Base-by-base conservation (phyloP, 805 yeast genomes). In the Candida loeiensis region DNA sequence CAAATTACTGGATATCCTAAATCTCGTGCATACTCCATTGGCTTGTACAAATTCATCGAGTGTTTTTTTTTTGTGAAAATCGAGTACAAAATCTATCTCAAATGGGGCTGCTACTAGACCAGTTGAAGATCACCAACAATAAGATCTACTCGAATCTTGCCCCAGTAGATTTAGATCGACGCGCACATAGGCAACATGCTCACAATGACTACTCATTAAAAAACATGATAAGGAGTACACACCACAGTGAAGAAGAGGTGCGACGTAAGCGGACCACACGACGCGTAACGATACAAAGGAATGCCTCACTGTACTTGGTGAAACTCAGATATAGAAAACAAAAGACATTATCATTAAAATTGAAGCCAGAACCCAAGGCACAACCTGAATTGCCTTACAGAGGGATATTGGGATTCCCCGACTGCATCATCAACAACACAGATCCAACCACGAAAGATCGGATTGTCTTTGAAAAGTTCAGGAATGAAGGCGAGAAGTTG, bases 371-470 rank as follows among this genome's bases (percentile, higher is more conserved):
- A 26, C 34, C 5, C 41, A 26, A 11, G 28, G 34, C 9, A n/a
- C n/a, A n/a, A n/a, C 39, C 31, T 2, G 83, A 81, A 40, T 52
- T 79, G 20, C 93, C 95, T 0, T 85, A 75, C 48, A 64, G 82
- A 36, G 93, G 93, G 0, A 73, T 84, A 0, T 60, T 85, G 14
- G 59, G 71, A 14, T 76, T 75, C 48, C 72, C 75, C 15, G 79
- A 82, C 32, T 79, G 82, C 25, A 73, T 71, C 20, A 83, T 87
- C 1, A 65, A 66, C 37, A 63, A 69, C 45, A 83, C 93, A 0
- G 72, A 73, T 29, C 95, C 95, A 0, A 72, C 72, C 1, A 49
- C 53, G 4, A 51, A 61, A 2, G 89, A 82, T 52, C 61, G 79
- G 12, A 57, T 56, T 11, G 45, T 64, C 14, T 85, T 85, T 51